These are phyloP conservation scores for Leccinum truebloodii DNA, from an alignment of 768 basidiomycete genomes.

Conservation along the genomic window DNA sequence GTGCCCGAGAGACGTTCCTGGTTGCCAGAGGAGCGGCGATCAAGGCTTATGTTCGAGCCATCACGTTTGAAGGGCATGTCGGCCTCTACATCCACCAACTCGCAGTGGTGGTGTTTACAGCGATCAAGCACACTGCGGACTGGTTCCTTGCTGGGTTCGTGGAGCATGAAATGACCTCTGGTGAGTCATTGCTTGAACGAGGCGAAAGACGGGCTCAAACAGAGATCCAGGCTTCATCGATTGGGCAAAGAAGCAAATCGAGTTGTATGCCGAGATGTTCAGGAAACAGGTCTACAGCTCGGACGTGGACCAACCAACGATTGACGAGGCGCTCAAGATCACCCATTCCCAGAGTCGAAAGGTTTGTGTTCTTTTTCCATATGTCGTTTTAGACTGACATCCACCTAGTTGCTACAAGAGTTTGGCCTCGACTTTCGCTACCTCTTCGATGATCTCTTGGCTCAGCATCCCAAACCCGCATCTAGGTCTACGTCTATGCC, in stretches of 20 bases:
- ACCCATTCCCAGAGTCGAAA: constrained; percentile 82
- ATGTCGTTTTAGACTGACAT: background rate
- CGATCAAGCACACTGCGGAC: constrained; percentile 95
- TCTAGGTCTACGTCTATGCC: constrained; percentile 11
- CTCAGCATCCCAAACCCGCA: constrained; percentile 47
- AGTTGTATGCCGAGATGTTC: constrained; percentile 82
- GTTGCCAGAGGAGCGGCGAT: constrained; percentile 75
- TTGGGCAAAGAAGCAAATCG: constrained; percentile 89
- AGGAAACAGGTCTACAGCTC: constrained; percentile 88
- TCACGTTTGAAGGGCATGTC: constrained; percentile 88
- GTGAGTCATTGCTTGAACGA: background rate
- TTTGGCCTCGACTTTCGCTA: constrained; percentile 94
- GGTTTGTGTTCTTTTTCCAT: constrained; percentile 42
- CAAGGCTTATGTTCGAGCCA: constrained; percentile 75
- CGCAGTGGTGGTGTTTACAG: constrained; percentile 87
- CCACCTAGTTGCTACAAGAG: constrained; percentile 76
- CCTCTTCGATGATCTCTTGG: constrained; percentile 76
- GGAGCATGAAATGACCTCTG: constrained; percentile 89
- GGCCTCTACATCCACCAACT: constrained; percentile 84
- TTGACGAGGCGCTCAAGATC: constrained; percentile 78
- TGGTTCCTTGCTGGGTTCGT: constrained; percentile 97
- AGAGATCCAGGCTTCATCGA: constrained; percentile 76
- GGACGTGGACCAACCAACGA: constrained; percentile 66
- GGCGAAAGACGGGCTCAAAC: background rate
- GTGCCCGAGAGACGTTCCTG: constrained; percentile 83